Evolutionary conservation across 2,329 filamentous ascomycete species (phyloP), one percentile per base, ranked within the genome.

Genomic region (Phyllosticta citriasiana): DNA sequence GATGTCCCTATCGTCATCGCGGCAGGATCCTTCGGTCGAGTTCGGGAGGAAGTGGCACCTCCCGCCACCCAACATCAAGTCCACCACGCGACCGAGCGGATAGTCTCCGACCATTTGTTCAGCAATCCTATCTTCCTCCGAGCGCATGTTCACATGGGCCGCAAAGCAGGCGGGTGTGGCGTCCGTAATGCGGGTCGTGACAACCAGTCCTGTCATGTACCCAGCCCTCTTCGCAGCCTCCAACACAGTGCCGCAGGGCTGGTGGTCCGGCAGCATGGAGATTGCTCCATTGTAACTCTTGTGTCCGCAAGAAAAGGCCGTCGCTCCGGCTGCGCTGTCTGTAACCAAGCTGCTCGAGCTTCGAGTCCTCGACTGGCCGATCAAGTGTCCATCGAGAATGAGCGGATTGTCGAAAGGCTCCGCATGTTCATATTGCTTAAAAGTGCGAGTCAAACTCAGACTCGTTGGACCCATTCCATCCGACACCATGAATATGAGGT

Each of bases 231-330:
- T 96, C 47, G 94, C 94, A 3, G 94, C 94, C 77, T 99, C 94
- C 59, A 99, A 83, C 50, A 88, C 91, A 19, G 92, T 96, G 7
- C 93, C 94, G 73, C 94, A 99, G 4, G 94, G 91, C 30, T 85
- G 84, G 66, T 88, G 85, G 73, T 95, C 87, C 0, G 92, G 92
- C 16, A 95, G 80, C 59, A 96, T 88, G 9, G 91, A 89, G 67
- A 99, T 97, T 66, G 94, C 94, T 55, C 91, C 91, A 71, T 99
- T 99, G 78, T 99, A 99, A 73, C 88, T 96, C 83, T 99, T 99
- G 71, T 81, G 77, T 22, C 85, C 93, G 70, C 94, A 99, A 2
- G 90, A 91, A 73, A 99, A 99, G 0, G 94, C 94, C 0, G 94
- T 99, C 2, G 94, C 94, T 47, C 94, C 94, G n/a, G 94, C 94